Evolutionary conservation across 495 filamentous ascomycete species (phyloP).

Genomic region (Cercophora sp.): DNA sequence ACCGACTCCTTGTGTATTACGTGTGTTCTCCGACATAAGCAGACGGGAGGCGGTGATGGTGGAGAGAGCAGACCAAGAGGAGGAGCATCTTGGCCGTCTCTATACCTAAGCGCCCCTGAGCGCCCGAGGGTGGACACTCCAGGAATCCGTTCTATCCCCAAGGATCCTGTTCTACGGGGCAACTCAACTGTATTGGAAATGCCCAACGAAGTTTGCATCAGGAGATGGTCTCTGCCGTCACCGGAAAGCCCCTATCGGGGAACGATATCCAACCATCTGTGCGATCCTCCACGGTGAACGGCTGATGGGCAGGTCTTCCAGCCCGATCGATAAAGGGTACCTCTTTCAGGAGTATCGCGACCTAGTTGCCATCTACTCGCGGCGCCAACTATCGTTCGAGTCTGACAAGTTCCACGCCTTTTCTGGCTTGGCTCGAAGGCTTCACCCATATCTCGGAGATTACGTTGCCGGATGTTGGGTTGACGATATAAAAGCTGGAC

Average conservation of each 20-base stretch:
- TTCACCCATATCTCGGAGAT: conserved; percentile 24
- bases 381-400: conserved; percentile 37
- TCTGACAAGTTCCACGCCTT: conserved; percentile 47
- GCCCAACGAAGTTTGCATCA: not conserved
- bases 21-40: not conserved
- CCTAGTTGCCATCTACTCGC: conserved; percentile 2
- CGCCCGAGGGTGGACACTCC: conserved; percentile 7
- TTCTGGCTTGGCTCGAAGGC: conserved; percentile 27
- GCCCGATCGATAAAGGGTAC: too few species aligned
- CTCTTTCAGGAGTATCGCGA: not conserved
- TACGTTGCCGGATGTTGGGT: conserved; percentile 46
- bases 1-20: not conserved
- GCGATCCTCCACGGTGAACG: not conserved
- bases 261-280: not conserved
- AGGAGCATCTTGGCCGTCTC: not conserved
- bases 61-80: not conserved
- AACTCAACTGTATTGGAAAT: conserved; percentile 4
- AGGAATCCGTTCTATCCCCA: not conserved
- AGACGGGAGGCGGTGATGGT: not conserved
- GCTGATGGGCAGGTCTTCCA: too few species aligned
- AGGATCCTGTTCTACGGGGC: not conserved
- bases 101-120: not conserved
- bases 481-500: conserved; percentile 42
- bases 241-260: not conserved
- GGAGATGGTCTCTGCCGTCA: not conserved